phyloP scores from a whole-genome alignment of 805 yeast species.

The Scheffersomyces coipomensis region DNA sequence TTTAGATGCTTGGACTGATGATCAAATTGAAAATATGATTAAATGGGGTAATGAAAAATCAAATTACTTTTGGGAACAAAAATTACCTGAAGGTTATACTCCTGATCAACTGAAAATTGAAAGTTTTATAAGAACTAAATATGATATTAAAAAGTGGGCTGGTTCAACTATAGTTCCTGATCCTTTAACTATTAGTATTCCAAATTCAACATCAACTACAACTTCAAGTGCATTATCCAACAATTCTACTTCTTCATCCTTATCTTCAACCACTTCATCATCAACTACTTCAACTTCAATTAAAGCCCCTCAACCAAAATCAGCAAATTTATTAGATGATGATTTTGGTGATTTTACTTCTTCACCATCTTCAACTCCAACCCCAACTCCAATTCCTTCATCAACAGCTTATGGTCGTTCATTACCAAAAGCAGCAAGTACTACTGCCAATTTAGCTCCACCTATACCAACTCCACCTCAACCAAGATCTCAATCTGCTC shows the following conservation, averaged over 20 bases:
- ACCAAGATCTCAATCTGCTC: conserved; percentile 24
- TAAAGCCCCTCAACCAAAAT: conserved; percentile 3
- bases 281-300: neutral
- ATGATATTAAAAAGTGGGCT: conserved; percentile 88
- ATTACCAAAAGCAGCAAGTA: conserved; percentile 6
- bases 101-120: conserved; percentile 86
- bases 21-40: conserved; percentile 78
- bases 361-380: conserved; percentile 17
- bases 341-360: conserved; percentile 43
- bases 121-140: conserved; percentile 88
- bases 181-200: conserved; percentile 41
- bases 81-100: conserved; percentile 63
- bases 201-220: neutral
- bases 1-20: conserved; percentile 95
- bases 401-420: conserved; percentile 4
- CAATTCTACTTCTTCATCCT: neutral
- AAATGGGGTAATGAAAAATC: conserved; percentile 84
- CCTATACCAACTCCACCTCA: conserved; percentile 3
- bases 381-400: conserved; percentile 8
- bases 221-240: neutral
- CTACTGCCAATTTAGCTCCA: conserved; percentile 4
- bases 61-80: conserved; percentile 81
- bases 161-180: conserved; percentile 55
- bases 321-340: conserved; percentile 31
- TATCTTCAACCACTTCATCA: neutral